phyloP scores from a whole-genome alignment of 352 stramenopile genomes.

The Phytopythium sindhum region DNA sequence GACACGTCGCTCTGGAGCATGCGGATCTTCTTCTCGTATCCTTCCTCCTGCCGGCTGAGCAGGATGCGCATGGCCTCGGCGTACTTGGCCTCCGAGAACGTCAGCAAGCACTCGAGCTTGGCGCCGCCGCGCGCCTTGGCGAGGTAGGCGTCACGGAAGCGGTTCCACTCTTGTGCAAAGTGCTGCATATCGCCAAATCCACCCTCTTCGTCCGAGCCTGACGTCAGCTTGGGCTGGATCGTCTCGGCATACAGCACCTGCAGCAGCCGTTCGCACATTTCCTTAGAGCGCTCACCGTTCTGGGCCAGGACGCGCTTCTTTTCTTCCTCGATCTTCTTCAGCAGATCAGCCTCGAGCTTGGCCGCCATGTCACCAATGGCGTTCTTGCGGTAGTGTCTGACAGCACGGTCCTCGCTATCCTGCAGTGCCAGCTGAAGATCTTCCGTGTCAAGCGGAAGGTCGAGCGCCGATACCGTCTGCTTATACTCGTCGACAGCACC shows the following conservation, averaged over 20 bases:
- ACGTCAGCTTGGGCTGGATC: conserved; percentile 75
- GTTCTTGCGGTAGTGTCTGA: conserved; percentile 52
- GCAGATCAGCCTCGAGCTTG: conserved; percentile 63
- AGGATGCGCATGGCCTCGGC: conserved; percentile 81
- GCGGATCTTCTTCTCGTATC: conserved; percentile 84
- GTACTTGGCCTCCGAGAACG: conserved; percentile 78
- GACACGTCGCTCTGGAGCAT: conserved; percentile 65
- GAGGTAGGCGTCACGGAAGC: conserved; percentile 74
- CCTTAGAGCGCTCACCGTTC: conserved; percentile 62
- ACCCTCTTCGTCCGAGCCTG: conserved; percentile 39
- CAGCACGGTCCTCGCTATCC: conserved; percentile 45
- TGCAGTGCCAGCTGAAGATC: conserved; percentile 57
- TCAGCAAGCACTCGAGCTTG: conserved; percentile 71
- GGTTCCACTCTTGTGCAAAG: conserved; percentile 65
- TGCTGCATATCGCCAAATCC: conserved; percentile 79
- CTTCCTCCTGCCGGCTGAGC: conserved; percentile 78
- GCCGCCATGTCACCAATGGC: conserved; percentile 65
- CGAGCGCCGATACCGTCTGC: conserved; percentile 46
- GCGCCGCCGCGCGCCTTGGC: conserved; percentile 63
- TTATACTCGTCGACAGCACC: conserved; percentile 62
- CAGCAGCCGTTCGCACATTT: conserved; percentile 76
- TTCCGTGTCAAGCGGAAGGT: conserved; percentile 70
- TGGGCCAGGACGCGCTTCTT: conserved; percentile 37
- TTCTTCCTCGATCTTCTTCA: conserved; percentile 69
- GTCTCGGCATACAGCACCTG: conserved; percentile 79